Conservation (phyloP, 75 land plant genomes). For the Selaginella moellendorffii region DNA sequence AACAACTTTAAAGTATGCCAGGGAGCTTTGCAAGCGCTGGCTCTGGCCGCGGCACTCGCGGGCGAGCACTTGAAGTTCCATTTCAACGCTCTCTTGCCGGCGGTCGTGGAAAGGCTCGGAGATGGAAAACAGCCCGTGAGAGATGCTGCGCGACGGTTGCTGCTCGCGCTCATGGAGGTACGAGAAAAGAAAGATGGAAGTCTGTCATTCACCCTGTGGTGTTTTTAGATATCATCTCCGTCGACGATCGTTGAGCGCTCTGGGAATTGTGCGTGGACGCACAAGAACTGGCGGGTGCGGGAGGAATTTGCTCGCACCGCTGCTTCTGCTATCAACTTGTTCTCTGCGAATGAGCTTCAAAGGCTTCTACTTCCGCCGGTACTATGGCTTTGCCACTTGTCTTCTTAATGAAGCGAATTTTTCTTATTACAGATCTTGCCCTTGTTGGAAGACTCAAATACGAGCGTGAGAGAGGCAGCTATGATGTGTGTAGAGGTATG, state of each 20-base stretch:
- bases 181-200: neutral
- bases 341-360: conserved; percentile 87
- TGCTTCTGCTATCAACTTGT: conserved; percentile 71
- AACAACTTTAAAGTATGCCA: conserved; percentile 81
- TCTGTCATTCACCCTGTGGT: neutral
- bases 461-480: conserved; percentile 83
- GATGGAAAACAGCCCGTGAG: conserved; percentile 95
- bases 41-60: conserved; percentile 81
- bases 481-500: conserved; percentile 82
- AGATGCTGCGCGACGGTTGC: conserved; percentile 71
- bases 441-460: conserved; percentile 79
- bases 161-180: conserved; percentile 99
- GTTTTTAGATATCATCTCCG: conserved; percentile 81
- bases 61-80: conserved; percentile 87
- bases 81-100: conserved; percentile 77
- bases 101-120: conserved; percentile 81
- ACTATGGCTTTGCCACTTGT: conserved; percentile 30
- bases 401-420: neutral
- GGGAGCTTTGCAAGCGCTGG: conserved; percentile 83
- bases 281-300: conserved; percentile 87
- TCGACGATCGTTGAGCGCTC: conserved; percentile 96
- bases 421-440: neutral
- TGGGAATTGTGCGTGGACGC: conserved; percentile 89
- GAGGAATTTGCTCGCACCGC: conserved; percentile 98
- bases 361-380: conserved; percentile 87